These are phyloP conservation scores for Oryza brachyantha DNA, from an alignment of 176 grass and related monocot genomes.

Conservation along the genomic window DNA sequence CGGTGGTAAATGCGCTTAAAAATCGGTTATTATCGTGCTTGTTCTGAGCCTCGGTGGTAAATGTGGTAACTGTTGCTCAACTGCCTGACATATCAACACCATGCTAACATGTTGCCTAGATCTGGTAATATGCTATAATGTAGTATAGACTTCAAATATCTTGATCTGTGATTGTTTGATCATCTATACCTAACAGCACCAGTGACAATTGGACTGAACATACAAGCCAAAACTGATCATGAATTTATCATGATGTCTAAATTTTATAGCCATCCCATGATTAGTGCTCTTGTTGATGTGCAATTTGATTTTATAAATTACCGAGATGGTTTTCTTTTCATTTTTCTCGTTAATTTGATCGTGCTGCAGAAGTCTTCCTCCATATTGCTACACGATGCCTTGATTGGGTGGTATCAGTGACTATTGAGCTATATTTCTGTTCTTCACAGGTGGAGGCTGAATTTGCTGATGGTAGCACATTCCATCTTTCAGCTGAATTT, in stretches of 20 bases:
- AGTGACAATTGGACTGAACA: background rate
- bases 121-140: background rate
- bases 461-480: constrained; percentile 68
- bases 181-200: background rate
- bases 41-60: no score
- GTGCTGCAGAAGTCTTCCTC: background rate
- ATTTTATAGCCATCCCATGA: background rate
- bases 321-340: background rate
- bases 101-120: background rate
- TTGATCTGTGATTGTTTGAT: background rate
- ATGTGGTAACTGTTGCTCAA: no score
- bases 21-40: no score
- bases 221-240: background rate
- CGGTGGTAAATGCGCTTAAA: no score
- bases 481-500: constrained; percentile 80
- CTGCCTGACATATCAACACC: background rate
- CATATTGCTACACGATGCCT: background rate
- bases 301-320: background rate
- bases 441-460: constrained; percentile 65
- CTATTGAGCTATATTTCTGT: background rate
- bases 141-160: background rate
- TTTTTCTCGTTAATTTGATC: background rate
- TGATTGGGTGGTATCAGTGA: background rate
- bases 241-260: background rate
- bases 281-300: background rate